Base-by-base conservation (phyloP, 2,329 filamentous ascomycete species). In the Xylariaceae sp. region DNA sequence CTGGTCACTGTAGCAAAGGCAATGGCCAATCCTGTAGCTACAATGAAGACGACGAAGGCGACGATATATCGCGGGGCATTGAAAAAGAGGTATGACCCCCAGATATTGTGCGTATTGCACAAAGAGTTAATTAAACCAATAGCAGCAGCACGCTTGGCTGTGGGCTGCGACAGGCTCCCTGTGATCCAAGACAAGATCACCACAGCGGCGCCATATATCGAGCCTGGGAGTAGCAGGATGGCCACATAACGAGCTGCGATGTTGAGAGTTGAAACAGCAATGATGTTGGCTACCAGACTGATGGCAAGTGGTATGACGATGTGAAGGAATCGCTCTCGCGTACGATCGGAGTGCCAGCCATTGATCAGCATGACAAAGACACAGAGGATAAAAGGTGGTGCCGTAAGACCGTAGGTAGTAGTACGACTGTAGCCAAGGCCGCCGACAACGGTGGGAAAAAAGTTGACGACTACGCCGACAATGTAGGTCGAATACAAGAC, bases 391-490 rank as follows among this genome's bases (percentile, higher is more conserved):
- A 65, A 70, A 1, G 68, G 68, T 3, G 68, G 68, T 13, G 60
- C 61, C 6, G 58, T 66, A 7, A 67, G 59, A 3, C 57, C 45
- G 10, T 55, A 56, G 1, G 54, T 61, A 13, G 55, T 63, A 27
- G 50, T 66, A 16, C 55, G 69, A 72, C 73, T 55, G 76, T 77
- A 56, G 73, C 78, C 50, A 69, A 76, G 65, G 70, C 77, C 63
- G 73, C 76, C 46, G 73, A 73, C 63, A 71, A 81, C 64, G 3
- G 63, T 58, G 21, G 63, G 64, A 52, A 67, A 64, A 53, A 62
- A 64, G 56, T 71, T 65, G 60, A 66, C 60, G 58, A 68, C 60
- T 7, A 65, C 61, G 43, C 64, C 63, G 40, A 63, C 60, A 43
- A 67, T 67, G 55, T 65, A 70, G 21, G 64, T 70, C 4, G 51